Conservation (phyloP, 768 basidiomycete genomes). For the Lentinula boryana region DNA sequence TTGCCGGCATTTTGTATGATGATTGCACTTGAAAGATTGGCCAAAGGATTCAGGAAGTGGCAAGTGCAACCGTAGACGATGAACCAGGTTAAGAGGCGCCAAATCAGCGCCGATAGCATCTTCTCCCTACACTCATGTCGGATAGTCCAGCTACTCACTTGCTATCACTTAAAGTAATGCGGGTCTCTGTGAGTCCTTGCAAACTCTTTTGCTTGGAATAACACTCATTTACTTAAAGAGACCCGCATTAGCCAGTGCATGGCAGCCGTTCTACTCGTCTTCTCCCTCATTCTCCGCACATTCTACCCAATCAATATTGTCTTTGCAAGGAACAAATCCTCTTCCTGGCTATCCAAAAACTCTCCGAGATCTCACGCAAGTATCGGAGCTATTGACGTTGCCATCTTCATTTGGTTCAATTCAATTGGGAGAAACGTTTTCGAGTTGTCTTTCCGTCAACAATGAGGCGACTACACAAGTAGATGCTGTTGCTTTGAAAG, state of each 20-base stretch:
- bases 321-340: slow-evolving; percentile 67
- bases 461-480: slow-evolving; percentile 67
- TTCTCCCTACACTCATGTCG: slow-evolving; percentile 4
- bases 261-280: slow-evolving; percentile 86
- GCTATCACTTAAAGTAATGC: slow-evolving; percentile 81
- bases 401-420: slow-evolving; percentile 83
- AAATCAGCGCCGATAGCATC: no score
- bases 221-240: slow-evolving; percentile 36
- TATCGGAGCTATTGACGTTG: slow-evolving; percentile 73
- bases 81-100: no score
- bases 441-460: slow-evolving; percentile 75
- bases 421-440: slow-evolving; percentile 86
- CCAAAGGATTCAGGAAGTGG: no score
- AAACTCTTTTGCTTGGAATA: neutral
- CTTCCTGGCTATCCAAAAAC: slow-evolving; percentile 78
- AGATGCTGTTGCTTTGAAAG: slow-evolving; percentile 55
- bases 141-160: slow-evolving; percentile 57
- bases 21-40: no score
- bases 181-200: slow-evolving; percentile 61
- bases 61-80: no score
- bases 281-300: slow-evolving; percentile 71
- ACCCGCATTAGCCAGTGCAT: slow-evolving; percentile 67
- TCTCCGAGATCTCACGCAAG: slow-evolving; percentile 72
- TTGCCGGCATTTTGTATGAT: no score
- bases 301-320: slow-evolving; percentile 71